These are phyloP conservation scores for Nicotiana tabacum DNA, from an alignment of 257 asterid species.

Conservation along the genomic window DNA sequence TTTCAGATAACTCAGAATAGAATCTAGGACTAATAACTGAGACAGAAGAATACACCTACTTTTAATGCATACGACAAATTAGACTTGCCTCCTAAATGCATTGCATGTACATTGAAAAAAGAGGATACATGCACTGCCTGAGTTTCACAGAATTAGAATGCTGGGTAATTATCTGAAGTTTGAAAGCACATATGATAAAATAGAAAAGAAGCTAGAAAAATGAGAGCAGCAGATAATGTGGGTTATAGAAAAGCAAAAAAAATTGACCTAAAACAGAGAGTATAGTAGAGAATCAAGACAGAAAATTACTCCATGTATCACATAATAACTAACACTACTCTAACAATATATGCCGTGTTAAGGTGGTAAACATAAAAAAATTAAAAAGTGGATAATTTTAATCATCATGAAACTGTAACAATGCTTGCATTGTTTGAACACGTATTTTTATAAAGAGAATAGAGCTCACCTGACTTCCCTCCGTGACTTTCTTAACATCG, in stretches of 20 bases:
- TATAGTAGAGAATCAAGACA: not conserved
- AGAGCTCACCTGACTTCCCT: constrained; percentile 43
- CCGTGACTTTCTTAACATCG: constrained; percentile 35
- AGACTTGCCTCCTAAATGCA: not conserved
- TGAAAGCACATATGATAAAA: not conserved
- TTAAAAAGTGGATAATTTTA: not conserved
- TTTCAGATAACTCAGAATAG: not conserved
- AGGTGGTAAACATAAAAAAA: not conserved
- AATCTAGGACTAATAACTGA: not conserved
- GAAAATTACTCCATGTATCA: not conserved
- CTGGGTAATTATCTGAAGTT: not conserved
- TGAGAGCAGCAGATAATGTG: not conserved
- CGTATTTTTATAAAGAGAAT: not conserved
- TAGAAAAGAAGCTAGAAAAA: not conserved
- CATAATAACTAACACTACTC: not conserved
- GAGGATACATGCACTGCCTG: not conserved
- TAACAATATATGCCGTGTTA: not conserved
- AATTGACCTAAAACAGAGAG: not conserved
- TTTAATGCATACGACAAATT: not conserved
- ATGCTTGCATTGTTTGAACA: not conserved
- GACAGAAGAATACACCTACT: not conserved
- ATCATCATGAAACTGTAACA: not conserved
- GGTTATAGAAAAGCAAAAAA: not conserved
- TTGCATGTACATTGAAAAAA: not conserved
- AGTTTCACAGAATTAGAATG: not conserved